Conservation (phyloP, 83 land plant species). For the Picea abies region DNA sequence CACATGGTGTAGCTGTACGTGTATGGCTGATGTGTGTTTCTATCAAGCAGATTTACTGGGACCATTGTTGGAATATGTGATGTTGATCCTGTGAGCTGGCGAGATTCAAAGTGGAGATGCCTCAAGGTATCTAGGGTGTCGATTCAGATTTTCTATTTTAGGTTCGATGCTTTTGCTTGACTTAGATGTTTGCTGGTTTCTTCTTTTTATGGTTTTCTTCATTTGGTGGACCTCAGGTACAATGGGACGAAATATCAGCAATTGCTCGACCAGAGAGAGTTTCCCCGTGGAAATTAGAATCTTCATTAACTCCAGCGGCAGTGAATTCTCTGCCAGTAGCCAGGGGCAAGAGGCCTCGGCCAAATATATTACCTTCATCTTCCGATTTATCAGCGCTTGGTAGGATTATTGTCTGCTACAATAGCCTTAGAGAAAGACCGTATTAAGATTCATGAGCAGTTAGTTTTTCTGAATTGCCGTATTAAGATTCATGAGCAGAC, state of each 20-base stretch:
- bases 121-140: slow-evolving; percentile 47
- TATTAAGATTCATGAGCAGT: too few relatives aligned
- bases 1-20: too few relatives aligned
- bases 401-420: slow-evolving; percentile 19
- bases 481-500: too few relatives aligned
- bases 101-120: slow-evolving; percentile 74
- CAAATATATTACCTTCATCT: slow-evolving; percentile 25
- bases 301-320: slow-evolving; percentile 36
- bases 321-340: slow-evolving; percentile 39
- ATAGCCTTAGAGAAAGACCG: neutral
- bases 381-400: slow-evolving; percentile 35
- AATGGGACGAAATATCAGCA: slow-evolving; percentile 63
- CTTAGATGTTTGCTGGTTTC: neutral
- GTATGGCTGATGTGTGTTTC: neutral
- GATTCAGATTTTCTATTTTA: neutral
- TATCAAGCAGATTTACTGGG: slow-evolving; percentile 64
- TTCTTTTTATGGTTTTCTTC: neutral
- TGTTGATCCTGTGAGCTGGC: slow-evolving; percentile 64
- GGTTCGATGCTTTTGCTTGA: neutral
- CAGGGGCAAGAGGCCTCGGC: slow-evolving; percentile 37
- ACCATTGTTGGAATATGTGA: slow-evolving; percentile 75
- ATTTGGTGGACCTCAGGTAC: slow-evolving; percentile 24
- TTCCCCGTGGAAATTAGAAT: slow-evolving; percentile 66
- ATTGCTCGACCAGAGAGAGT: slow-evolving; percentile 61
- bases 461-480: neutral